Evolutionary conservation across 2,329 filamentous ascomycete genomes (phyloP).

Genomic region (Stylonectria norvegica): DNA sequence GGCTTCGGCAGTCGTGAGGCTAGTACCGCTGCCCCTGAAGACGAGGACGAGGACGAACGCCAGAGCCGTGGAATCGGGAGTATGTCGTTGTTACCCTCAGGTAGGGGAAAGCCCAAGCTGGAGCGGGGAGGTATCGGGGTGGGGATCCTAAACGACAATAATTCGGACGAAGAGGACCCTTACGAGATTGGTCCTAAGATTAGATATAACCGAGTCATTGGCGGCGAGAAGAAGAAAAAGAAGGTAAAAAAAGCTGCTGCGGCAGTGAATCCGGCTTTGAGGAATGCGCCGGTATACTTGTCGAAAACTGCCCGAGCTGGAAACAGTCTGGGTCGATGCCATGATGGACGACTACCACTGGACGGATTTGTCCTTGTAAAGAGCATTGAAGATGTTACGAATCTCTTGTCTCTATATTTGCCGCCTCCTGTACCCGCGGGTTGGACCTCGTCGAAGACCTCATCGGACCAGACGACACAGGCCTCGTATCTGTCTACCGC

Average conservation of each 20-base stretch:
- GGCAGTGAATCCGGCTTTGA: slow-evolving; percentile 61
- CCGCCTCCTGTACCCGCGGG: slow-evolving; percentile 66
- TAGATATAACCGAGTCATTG: slow-evolving; percentile 78
- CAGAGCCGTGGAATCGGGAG: slow-evolving; percentile 6
- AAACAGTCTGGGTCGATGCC: slow-evolving; percentile 57
- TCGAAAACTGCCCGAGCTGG: slow-evolving; percentile 49
- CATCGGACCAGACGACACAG: slow-evolving; percentile 4
- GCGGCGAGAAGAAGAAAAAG: slow-evolving; percentile 78
- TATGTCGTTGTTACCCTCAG: slow-evolving; percentile 18
- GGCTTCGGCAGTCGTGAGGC: slow-evolving; percentile 29
- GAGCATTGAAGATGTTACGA: slow-evolving; percentile 38
- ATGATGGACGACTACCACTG: slow-evolving; percentile 77
- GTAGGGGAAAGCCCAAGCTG: slow-evolving; percentile 51
- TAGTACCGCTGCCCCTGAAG: slow-evolving; percentile 26
- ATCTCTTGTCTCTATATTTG: slow-evolving; percentile 44
- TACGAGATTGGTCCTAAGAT: slow-evolving; percentile 91
- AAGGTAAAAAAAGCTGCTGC: slow-evolving; percentile 51
- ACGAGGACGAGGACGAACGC: slow-evolving; percentile 39
- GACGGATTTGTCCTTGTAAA: slow-evolving; percentile 74
- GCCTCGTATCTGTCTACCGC: slow-evolving; percentile 60
- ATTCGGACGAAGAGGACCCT: slow-evolving; percentile 91
- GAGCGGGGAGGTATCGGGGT: slow-evolving; percentile 72
- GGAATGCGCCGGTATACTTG: slow-evolving; percentile 69
- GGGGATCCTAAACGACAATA: slow-evolving; percentile 85
- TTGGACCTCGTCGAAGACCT: slow-evolving; percentile 65